These are phyloP conservation scores for Hygrophoropsis aurantiaca DNA, from an alignment of 768 basidiomycete species.

Conservation along the genomic window DNA sequence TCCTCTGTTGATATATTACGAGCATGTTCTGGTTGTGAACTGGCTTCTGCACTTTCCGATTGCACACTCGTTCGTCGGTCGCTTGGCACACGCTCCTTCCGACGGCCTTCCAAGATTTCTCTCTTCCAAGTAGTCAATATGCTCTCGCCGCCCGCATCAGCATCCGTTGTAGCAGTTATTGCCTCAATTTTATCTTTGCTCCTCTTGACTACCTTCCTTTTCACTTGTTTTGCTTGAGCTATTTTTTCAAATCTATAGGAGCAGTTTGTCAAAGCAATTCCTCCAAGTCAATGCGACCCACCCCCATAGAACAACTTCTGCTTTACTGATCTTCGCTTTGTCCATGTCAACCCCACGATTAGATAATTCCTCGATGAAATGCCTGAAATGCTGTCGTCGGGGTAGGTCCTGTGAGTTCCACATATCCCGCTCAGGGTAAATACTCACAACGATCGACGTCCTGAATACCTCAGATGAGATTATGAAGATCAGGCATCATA, in stretches of 20 bases:
- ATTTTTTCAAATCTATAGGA: constrained; percentile 46
- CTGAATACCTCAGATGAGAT: constrained; percentile 22
- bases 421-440: neutral
- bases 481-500: neutral
- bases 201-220: constrained; percentile 25
- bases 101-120: constrained; percentile 32
- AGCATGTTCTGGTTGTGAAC: too few species aligned
- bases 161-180: constrained; percentile 24
- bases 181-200: constrained; percentile 33
- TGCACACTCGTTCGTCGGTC: neutral
- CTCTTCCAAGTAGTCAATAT: constrained; percentile 26
- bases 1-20: too few species aligned
- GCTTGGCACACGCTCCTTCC: constrained; percentile 3
- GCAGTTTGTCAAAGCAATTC: neutral
- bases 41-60: too few species aligned
- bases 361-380: constrained; percentile 51
- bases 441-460: constrained; percentile 52
- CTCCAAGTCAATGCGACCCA: constrained; percentile 12
- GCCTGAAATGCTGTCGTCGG: constrained; percentile 52
- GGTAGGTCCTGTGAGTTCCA: too few species aligned
- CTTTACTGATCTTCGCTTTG: constrained; percentile 61
- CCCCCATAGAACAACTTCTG: constrained; percentile 59
- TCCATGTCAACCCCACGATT: constrained; percentile 57
- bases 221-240: constrained; percentile 42
- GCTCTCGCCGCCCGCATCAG: constrained; percentile 2